A percentile compares a stretch with the other conserved stretches of the same genome.
These are phyloP conservation scores for Pythium insidiosum DNA, from an alignment of 352 stramenopile species.

Conservation along the genomic window DNA sequence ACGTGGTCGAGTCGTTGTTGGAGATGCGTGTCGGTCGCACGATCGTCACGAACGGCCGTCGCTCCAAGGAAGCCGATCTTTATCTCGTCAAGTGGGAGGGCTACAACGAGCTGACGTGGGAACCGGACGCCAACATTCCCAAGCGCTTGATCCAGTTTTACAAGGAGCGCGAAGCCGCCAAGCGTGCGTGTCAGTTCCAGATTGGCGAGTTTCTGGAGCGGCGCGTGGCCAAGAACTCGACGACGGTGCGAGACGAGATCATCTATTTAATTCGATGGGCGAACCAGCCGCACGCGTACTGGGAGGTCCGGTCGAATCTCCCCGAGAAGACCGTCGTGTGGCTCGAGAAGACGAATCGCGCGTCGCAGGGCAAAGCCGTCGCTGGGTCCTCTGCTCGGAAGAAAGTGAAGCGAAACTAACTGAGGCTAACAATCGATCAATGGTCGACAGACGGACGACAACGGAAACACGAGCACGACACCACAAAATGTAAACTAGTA, in stretches of 20 bases:
- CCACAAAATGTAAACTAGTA: too few relatives aligned
- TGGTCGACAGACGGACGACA: too few relatives aligned
- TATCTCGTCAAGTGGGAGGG: conserved; percentile 77
- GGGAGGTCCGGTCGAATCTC: conserved; percentile 47
- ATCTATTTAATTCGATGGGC: conserved; percentile 74
- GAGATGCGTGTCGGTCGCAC: conserved; percentile 49
- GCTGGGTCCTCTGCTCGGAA: conserved; percentile 6
- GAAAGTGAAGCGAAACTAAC: conserved; percentile 15
- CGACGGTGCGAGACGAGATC: conserved; percentile 36
- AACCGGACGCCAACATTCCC: conserved; percentile 62
- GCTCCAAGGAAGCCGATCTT: conserved; percentile 47
- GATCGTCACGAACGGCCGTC: conserved; percentile 20
- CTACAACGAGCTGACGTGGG: conserved; percentile 77
- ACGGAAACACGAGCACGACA: too few relatives aligned
- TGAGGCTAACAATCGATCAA: conserved; percentile 13
- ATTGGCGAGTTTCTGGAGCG: conserved; percentile 48
- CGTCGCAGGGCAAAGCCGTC: neutral
- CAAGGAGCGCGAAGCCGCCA: conserved; percentile 34
- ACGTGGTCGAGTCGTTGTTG: conserved; percentile 65
- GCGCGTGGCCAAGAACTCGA: conserved; percentile 49
- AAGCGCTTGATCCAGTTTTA: conserved; percentile 54
- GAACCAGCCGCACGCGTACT: conserved; percentile 31
- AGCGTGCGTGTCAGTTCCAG: conserved; percentile 37
- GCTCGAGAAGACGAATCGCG: conserved; percentile 61
- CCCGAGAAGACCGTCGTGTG: conserved; percentile 45